Evolutionary conservation across 768 basidiomycete genomes (phyloP), one percentile per base, ranked within the genome.

Genomic region (Mrakia hoshinonis): DNA sequence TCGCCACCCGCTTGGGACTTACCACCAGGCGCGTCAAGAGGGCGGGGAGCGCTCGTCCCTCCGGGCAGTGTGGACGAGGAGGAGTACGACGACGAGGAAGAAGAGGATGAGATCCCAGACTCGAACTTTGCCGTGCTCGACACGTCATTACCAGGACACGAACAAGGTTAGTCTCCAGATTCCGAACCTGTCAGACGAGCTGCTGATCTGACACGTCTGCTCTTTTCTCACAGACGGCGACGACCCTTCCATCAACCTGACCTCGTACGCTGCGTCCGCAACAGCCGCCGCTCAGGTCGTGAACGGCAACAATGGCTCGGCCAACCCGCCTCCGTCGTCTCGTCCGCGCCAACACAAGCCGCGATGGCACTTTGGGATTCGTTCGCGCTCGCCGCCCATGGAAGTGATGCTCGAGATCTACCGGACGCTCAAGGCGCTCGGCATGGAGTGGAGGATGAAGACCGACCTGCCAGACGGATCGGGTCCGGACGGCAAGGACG

Each of bases 341-440:
- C 84, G 83, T 48, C 62, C 69, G 29, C 74, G 78, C 78, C 74
- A 80, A 80, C 75, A 88, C 73, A 86, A 89, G 73, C 89, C 89
- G 20, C 89, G 92, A 74, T 98, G 96, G 96, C 96, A 99, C 79
- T 99, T 97, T 77, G 96, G 96, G 10, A 98, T 99, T 49, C 85
- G 96, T 39, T 93, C 91, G 75, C 84, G 94, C 72, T 80, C 79
- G 22, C 91, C 93, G 39, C 96, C 94, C 26, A 95, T 98, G 91
- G 96, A 99, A 79, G 95, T 99, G 29, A 97, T 99, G 94, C 81
- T 96, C 31, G 95, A 97, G 84, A 96, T 99, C 65, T 98, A 99
- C 81, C 83, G 90, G 73, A 96, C 94, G 52, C 81, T 99, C 63
- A 89, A 89, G 81, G 83, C 87, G 72, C 83, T 97, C 24, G 91